Evolutionary conservation across 1,284 basidiomycete species (phyloP), one percentile per base, ranked within the genome.

Genomic region (Earliella scabrosa): DNA sequence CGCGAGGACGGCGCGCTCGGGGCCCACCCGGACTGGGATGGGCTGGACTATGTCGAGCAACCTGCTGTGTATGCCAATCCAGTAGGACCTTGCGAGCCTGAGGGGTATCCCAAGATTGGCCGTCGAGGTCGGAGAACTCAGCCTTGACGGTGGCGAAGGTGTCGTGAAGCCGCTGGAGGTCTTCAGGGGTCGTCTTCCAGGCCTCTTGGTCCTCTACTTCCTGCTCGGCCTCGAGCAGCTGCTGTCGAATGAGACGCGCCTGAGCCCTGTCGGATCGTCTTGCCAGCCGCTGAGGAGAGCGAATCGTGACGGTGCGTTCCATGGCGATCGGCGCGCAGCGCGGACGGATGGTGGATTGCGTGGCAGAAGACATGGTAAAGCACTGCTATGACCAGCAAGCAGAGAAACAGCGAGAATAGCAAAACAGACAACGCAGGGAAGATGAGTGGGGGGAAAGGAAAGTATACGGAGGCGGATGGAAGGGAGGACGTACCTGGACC

Each of bases 91-190:
- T 39, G 3, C 45, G 61, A 7, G 56, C 61, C 4, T 23, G 27
- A 27, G 61, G 58, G 3, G 52, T 55, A 9, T 58, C 45, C 58
- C 58, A 63, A 1, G 61, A 63, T 27, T 58, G 51, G 16, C 61
- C 61, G 31, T 63, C 61, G 45, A 63, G 58, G 45, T 60, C 58
- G 11, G 20, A 6, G 54, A 63, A 63, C 39, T 63, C 61, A 5
- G 50, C 47, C 38, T 58, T 60, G 40, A 63, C 61, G 18, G 53
- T 38, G 3, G 41, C 29, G 50, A 63, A 57, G 1, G 56, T 49
- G 4, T 53, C 48, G 13, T 50, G 46, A 18, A 62, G 54, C 20
- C 51, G 41, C 20, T 40, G 32, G 29, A 7, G 11, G 47, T 57
- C 31, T 18, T 56, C 58, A 8, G 43, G 4, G 2, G 54, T 56